A percentile compares a stretch with the other conserved stretches of the same genome.
Conservation (phyloP, 2,329 filamentous ascomycete genomes). For the Claviceps africana region DNA sequence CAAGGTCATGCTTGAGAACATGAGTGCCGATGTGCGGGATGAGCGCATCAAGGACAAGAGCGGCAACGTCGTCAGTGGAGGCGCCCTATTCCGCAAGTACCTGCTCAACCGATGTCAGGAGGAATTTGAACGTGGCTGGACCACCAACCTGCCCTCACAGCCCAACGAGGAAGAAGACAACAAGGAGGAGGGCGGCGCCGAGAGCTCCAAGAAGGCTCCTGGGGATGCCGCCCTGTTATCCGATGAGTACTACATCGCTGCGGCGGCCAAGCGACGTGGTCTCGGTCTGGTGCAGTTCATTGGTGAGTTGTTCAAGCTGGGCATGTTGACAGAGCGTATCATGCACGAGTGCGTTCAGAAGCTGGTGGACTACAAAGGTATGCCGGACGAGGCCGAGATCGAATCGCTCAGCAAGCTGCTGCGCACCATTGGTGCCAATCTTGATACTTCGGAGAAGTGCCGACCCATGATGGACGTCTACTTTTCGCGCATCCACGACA, state of each 20-base stretch:
- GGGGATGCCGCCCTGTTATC: conserved; percentile 73
- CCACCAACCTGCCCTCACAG: conserved; percentile 59
- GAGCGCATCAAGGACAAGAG: conserved; percentile 87
- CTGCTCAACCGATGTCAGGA: conserved; percentile 96
- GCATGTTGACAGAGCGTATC: conserved; percentile 96
- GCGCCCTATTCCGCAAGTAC: conserved; percentile 95
- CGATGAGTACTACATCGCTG: conserved; percentile 90
- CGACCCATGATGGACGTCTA: conserved; percentile 81
- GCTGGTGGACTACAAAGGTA: conserved; percentile 84
- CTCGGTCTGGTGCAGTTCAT: conserved; percentile 98
- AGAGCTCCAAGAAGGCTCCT: conserved; percentile 31
- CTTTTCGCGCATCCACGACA: conserved; percentile 74
- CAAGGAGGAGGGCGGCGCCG: conserved; percentile 47
- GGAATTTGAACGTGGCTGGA: conserved; percentile 97
- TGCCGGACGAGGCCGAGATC: conserved; percentile 89
- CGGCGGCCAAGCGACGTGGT: conserved; percentile 88
- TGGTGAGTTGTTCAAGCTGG: conserved; percentile 95
- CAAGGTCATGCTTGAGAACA: conserved; percentile 88
- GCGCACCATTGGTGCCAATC: conserved; percentile 76
- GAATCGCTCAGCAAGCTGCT: conserved; percentile 91
- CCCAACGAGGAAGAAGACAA: conserved; percentile 57
- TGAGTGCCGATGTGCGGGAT: conserved; percentile 89
- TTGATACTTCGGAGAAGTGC: conserved; percentile 74
- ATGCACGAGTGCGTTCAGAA: conserved; percentile 99
- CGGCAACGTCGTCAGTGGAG: conserved; percentile 77